A percentile compares a stretch with the other conserved stretches of the same genome.
These are phyloP conservation scores for Aurantiochytrium sp. DNA, from an alignment of 108 stramenopile species.

Conservation along the genomic window DNA sequence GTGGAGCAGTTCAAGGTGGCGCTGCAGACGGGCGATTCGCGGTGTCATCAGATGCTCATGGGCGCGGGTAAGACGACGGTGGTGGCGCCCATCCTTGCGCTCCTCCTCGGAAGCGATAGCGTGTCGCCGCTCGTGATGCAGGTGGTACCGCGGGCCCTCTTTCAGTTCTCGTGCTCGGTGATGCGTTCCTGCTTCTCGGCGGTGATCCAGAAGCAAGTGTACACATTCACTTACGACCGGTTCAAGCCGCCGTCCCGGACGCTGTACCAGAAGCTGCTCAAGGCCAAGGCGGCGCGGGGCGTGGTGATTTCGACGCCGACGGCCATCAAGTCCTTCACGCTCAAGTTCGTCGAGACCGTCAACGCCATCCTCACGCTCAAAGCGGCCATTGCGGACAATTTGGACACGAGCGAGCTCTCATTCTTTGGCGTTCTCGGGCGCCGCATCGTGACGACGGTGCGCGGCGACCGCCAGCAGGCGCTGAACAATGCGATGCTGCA, in stretches of 20 bases:
- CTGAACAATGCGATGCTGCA: neutral
- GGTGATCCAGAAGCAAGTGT: neutral
- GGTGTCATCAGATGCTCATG: conserved; percentile 47
- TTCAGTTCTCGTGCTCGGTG: neutral
- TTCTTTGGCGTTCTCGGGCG: conserved; percentile 22
- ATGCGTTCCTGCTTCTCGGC: conserved; percentile 7
- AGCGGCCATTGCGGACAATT: neutral
- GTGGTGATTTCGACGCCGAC: conserved; percentile 42
- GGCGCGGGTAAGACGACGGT: conserved; percentile 48
- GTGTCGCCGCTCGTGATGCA: conserved; percentile 26
- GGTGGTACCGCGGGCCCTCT: conserved; percentile 40
- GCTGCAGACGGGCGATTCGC: neutral
- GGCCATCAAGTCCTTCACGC: conserved; percentile 37
- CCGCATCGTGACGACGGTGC: neutral
- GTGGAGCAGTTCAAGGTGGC: neutral
- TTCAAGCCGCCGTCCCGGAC: neutral
- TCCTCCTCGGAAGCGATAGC: conserved; percentile 32
- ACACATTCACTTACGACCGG: neutral
- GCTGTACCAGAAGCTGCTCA: conserved; percentile 10
- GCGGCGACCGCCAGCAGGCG: neutral
- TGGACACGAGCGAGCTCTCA: neutral
- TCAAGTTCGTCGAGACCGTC: conserved; percentile 35
- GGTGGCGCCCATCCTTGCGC: conserved; percentile 39
- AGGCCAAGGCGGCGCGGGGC: conserved; percentile 30
- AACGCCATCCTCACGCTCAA: conserved; percentile 21